Percentiles rank a stretch among this genome's conserved stretches.
These are phyloP conservation scores for Eutrema yunnanense DNA, from an alignment of 345 rosid genomes.

Conservation along the genomic window DNA sequence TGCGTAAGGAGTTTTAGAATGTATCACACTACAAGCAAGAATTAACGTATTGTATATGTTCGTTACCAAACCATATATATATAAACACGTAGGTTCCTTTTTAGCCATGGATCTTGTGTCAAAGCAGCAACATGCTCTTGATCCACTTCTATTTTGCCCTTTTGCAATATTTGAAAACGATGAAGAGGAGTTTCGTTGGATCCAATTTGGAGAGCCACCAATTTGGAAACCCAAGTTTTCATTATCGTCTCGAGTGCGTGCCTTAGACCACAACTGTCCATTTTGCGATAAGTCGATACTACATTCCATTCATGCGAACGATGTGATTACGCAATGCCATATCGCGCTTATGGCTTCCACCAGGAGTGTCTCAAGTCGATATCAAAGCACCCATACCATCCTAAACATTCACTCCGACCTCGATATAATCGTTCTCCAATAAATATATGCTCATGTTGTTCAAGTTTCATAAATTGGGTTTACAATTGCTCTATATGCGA, in stretches of 20 bases:
- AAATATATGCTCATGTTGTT: neutral
- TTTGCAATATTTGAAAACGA: neutral
- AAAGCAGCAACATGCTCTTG: neutral
- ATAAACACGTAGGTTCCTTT: neutral
- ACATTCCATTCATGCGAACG: too few relatives aligned
- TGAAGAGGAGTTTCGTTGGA: neutral
- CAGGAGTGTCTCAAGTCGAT: neutral
- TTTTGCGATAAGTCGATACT: too few relatives aligned
- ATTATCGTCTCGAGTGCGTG: neutral
- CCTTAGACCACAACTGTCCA: neutral
- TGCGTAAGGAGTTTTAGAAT: neutral
- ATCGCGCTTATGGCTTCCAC: too few relatives aligned
- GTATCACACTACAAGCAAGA: too few relatives aligned
- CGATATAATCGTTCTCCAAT: neutral
- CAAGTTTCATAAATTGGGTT: fast-evolving
- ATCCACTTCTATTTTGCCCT: too few relatives aligned
- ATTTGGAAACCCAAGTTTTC: too few relatives aligned
- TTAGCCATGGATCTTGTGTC: neutral
- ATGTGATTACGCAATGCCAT: too few relatives aligned
- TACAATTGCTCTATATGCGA: neutral
- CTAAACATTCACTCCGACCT: neutral
- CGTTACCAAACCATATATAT: too few relatives aligned
- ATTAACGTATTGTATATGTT: too few relatives aligned
- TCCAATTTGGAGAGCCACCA: neutral
- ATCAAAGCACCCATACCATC: neutral